Evolutionary conservation across 2,329 filamentous ascomycete genomes (phyloP).

Genomic region (Aspergillus quadrilineatus): DNA sequence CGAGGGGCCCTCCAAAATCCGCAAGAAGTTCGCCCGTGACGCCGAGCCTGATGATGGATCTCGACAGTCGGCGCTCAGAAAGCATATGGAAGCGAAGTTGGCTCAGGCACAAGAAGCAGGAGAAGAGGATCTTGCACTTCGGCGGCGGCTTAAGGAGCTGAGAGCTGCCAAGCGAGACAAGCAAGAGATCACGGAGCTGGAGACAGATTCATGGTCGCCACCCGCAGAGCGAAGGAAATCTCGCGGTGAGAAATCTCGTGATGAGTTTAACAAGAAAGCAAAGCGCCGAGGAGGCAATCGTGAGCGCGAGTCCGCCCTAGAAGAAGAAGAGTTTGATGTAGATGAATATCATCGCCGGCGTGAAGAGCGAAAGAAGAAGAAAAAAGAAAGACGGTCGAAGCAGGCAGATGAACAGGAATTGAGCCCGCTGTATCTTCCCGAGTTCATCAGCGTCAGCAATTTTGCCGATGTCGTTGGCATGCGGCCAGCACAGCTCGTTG

Average conservation of each 20-base stretch:
- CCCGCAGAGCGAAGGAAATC: conserved; percentile 25
- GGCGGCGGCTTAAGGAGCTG: not conserved
- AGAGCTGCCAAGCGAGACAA: not conserved
- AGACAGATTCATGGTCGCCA: conserved; percentile 28
- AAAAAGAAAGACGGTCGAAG: conserved; percentile 46
- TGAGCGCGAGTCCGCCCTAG: conserved; percentile 23
- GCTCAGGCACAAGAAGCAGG: conserved; percentile 3
- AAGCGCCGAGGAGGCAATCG: conserved; percentile 28
- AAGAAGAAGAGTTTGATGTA: conserved; percentile 40
- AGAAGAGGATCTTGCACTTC: not conserved
- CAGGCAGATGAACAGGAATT: conserved; percentile 41
- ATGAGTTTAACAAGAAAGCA: conserved; percentile 19
- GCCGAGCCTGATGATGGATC: not conserved
- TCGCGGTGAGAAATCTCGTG: not conserved
- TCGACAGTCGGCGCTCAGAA: conserved; percentile 10
- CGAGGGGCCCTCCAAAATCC: conserved; percentile 22
- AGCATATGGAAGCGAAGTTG: conserved; percentile 6
- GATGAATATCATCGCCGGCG: conserved; percentile 36
- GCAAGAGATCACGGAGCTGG: conserved; percentile 1
- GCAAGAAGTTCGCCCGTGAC: conserved; percentile 12
- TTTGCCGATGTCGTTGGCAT: conserved; percentile 74
- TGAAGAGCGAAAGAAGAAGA: conserved; percentile 35
- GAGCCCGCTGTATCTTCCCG: conserved; percentile 73
- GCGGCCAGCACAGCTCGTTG: conserved; percentile 67
- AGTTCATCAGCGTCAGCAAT: conserved; percentile 86